Conservation (phyloP, 345 rosid genomes). For the Gossypium sturtianum region DNA sequence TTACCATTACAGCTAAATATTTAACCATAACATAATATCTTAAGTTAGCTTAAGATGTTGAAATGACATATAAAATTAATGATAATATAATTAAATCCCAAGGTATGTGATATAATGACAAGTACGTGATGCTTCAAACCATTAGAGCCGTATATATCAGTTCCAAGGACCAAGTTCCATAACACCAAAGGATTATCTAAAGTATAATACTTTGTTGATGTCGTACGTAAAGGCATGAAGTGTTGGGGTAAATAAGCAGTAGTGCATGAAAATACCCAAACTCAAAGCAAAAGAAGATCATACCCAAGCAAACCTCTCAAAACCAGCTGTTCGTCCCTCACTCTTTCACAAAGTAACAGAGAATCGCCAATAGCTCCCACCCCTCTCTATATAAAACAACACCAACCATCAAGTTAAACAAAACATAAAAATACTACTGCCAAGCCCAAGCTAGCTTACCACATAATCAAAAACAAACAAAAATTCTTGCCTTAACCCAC, state of each 20-base stretch:
- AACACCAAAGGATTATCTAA: slow-evolving; percentile 2
- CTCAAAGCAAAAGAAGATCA: not conserved
- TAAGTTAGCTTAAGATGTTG: no score
- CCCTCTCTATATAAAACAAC: slow-evolving; percentile 35
- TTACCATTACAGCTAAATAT: no score
- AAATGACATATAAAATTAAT: no score
- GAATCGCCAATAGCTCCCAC: not conserved
- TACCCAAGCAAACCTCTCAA: not conserved
- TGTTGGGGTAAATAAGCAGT: not conserved
- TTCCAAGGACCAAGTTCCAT: not conserved
- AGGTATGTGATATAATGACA: no score
- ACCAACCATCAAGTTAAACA: slow-evolving; percentile 11
- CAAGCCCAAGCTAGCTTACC: no score
- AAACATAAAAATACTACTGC: no score
- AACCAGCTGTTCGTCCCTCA: slow-evolving; percentile 22
- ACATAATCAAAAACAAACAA: not conserved
- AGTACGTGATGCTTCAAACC: not conserved
- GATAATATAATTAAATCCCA: no score
- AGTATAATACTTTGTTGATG: not conserved
- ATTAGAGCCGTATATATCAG: not conserved
- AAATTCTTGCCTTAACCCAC: slow-evolving; percentile 9
- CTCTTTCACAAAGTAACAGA: slow-evolving; percentile 5
- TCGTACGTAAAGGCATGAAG: not conserved
- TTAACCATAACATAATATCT: no score
- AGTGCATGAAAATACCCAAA: slow-evolving; percentile 4